Conservation (phyloP, 2,329 filamentous ascomycete genomes). For the Neonectria punicea region DNA sequence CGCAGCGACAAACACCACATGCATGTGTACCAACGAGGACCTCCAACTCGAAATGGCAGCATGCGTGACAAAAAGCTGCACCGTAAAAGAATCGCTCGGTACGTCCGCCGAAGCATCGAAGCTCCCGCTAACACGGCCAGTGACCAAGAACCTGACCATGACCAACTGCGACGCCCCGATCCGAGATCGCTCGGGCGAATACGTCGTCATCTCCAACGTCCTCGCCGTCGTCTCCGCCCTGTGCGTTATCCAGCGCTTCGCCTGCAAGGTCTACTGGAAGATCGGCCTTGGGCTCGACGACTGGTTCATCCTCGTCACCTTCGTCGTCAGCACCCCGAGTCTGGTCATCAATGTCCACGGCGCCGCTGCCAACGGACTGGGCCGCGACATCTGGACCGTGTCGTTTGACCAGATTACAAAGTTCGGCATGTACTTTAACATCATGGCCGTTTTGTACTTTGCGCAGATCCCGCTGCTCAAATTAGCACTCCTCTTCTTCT, state of each 20-base stretch:
- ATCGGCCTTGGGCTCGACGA: constrained; percentile 53
- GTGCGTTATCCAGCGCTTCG: constrained; percentile 56
- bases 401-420: constrained; percentile 52
- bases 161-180: constrained; percentile 43
- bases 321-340: constrained; percentile 43
- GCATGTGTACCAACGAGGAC: constrained; percentile 45
- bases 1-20: constrained; percentile 40
- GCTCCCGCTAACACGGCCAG: neutral
- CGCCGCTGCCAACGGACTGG: constrained; percentile 54
- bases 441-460: constrained; percentile 59
- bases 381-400: constrained; percentile 63
- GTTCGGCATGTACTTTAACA: constrained; percentile 57
- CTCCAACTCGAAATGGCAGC: constrained; percentile 40
- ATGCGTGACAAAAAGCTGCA: constrained; percentile 46
- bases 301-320: constrained; percentile 46
- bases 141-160: constrained; percentile 40
- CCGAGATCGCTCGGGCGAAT: constrained; percentile 44
- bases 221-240: constrained; percentile 50
- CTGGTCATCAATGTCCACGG: constrained; percentile 47
- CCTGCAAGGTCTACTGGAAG: constrained; percentile 48
- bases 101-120: constrained; percentile 15
- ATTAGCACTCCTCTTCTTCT: constrained; percentile 64
- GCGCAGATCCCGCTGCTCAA: constrained; percentile 58
- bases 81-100: constrained; percentile 47
- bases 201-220: constrained; percentile 48